Percentiles rank a stretch among this genome's conserved stretches.
Conservation (phyloP, 2,329 filamentous ascomycete genomes). For the Cordyceps cateniannulata region DNA sequence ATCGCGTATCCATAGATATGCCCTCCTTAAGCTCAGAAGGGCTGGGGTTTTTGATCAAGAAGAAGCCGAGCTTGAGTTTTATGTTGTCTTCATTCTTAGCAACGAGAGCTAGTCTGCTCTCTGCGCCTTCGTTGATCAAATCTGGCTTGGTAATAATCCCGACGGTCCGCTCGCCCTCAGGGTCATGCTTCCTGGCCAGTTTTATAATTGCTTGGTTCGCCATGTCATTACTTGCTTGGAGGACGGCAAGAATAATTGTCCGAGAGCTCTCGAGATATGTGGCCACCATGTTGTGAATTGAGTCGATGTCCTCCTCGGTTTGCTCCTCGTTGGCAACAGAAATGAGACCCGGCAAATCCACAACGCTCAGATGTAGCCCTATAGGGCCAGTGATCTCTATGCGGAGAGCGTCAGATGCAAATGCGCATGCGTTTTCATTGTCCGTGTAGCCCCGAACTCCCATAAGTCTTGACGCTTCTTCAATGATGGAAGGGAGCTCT, state of each 20-base stretch:
- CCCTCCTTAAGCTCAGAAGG: constrained; percentile 25
- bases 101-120: constrained; percentile 22
- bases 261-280: constrained; percentile 33
- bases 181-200: constrained; percentile 25
- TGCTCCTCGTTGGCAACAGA: constrained; percentile 28
- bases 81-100: constrained; percentile 30
- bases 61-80: constrained; percentile 33
- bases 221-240: constrained; percentile 33
- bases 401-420: constrained; percentile 20
- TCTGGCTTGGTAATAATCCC: constrained; percentile 40
- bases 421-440: constrained; percentile 11
- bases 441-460: constrained; percentile 14
- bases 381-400: constrained; percentile 19
- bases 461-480: constrained; percentile 18
- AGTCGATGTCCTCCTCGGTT: constrained; percentile 25
- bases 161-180: constrained; percentile 28
- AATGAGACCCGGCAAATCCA: constrained; percentile 41
- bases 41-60: constrained; percentile 30
- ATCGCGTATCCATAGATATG: constrained; percentile 26
- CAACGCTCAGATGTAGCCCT: constrained; percentile 34
- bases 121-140: constrained; percentile 20
- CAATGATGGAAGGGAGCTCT: constrained; percentile 19
- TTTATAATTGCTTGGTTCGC: constrained; percentile 12
- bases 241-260: constrained; percentile 39
- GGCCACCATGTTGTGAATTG: constrained; percentile 30